These are phyloP conservation scores for Apophysomyces sp. DNA, from an alignment of 371 early-diverging fungal genomes.

Conservation along the genomic window DNA sequence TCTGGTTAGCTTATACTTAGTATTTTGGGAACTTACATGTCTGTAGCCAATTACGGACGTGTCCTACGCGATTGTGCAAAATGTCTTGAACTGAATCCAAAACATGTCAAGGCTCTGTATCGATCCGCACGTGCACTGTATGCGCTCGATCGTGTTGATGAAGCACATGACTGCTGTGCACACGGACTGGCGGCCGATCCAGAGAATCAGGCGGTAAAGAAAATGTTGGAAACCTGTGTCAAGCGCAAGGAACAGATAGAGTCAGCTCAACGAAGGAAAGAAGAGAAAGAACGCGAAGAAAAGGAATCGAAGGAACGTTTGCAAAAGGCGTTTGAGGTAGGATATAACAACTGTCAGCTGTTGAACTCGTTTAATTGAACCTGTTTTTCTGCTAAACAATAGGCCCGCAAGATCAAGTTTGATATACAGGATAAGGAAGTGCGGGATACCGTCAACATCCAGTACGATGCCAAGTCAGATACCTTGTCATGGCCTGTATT, in stretches of 20 bases:
- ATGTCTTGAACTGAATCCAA: constrained; percentile 77
- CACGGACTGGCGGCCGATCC: constrained; percentile 71
- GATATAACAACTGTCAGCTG: not conserved
- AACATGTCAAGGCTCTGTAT: constrained; percentile 90
- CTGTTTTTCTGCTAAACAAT: not conserved
- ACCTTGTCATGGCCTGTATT: constrained; percentile 85
- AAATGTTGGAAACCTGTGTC: constrained; percentile 39
- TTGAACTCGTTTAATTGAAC: constrained; percentile 2
- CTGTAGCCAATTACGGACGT: constrained; percentile 80
- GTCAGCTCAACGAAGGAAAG: constrained; percentile 44
- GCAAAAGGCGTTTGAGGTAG: constrained; percentile 53
- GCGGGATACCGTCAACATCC: constrained; percentile 55
- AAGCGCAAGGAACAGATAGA: constrained; percentile 41
- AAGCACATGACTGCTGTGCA: constrained; percentile 86
- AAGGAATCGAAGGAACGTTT: constrained; percentile 42
- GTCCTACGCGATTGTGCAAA: constrained; percentile 88
- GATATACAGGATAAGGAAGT: constrained; percentile 45
- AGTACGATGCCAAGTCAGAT: constrained; percentile 60
- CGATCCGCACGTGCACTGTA: constrained; percentile 84
- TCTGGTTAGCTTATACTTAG: not conserved
- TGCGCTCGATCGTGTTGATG: constrained; percentile 75
- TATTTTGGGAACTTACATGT: too few species aligned
- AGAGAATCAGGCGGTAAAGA: constrained; percentile 62
- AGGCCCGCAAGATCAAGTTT: constrained; percentile 59
- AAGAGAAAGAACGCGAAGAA: constrained; percentile 46